phyloP scores from a whole-genome alignment of 495 filamentous ascomycete species.

The Talaromyces stipitatus region DNA sequence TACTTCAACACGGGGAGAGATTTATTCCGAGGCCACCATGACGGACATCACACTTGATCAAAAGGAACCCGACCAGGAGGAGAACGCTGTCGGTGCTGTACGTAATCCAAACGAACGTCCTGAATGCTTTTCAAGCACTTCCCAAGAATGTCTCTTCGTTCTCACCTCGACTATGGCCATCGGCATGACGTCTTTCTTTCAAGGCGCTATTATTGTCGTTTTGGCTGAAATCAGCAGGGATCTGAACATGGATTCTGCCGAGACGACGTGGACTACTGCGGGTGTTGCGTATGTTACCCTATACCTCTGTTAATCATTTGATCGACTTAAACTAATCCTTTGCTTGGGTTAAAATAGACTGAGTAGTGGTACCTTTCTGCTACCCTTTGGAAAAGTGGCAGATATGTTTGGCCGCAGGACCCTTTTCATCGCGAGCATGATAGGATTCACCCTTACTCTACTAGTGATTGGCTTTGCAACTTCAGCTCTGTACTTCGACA shows the following conservation, averaged over 20 bases:
- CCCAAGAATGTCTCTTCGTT: constrained; percentile 61
- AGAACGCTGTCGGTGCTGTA: neutral
- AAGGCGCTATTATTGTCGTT: constrained; percentile 52
- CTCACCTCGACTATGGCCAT: constrained; percentile 63
- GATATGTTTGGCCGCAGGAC: constrained; percentile 67
- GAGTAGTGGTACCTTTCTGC: constrained; percentile 61
- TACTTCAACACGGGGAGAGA: neutral
- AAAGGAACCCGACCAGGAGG: neutral
- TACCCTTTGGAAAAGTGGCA: constrained; percentile 65
- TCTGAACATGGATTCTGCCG: constrained; percentile 57
- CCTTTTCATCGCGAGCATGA: constrained; percentile 60
- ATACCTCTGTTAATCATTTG: neutral
- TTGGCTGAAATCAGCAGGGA: constrained; percentile 55
- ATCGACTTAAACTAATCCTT: neutral
- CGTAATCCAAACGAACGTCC: constrained; percentile 28
- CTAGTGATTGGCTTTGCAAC: constrained; percentile 55
- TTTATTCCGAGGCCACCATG: neutral
- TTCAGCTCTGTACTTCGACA: constrained; percentile 54
- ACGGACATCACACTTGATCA: neutral
- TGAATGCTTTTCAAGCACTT: constrained; percentile 51
- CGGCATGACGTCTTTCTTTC: constrained; percentile 52
- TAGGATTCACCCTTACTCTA: constrained; percentile 51
- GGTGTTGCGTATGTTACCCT: constrained; percentile 42
- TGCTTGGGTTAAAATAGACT: constrained; percentile 34
- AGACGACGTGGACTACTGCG: constrained; percentile 69